These are phyloP conservation scores for Parasitella parasitica DNA, from an alignment of 371 early-diverging fungal genomes.

Conservation along the genomic window DNA sequence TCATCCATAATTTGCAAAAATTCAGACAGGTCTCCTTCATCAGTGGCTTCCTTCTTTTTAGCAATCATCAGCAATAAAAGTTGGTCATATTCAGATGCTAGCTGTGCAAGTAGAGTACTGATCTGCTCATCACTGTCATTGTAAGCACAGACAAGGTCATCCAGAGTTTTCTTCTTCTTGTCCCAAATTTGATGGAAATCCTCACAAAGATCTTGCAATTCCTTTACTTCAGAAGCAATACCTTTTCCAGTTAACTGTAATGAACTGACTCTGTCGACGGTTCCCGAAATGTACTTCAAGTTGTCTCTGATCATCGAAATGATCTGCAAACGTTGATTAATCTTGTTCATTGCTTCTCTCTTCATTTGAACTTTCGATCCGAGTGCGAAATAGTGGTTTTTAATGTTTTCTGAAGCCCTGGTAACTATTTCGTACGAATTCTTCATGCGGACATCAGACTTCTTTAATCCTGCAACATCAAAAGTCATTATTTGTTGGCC, in stretches of 20 bases:
- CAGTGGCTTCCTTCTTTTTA: constrained; percentile 28
- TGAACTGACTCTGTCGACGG: constrained; percentile 27
- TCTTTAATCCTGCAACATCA: neutral
- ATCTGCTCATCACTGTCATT: constrained; percentile 13
- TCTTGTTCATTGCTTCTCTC: neutral
- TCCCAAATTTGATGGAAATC: constrained; percentile 19
- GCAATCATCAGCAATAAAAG: constrained; percentile 24
- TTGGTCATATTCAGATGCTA: constrained; percentile 14
- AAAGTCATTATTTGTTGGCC: neutral
- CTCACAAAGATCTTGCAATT: constrained; percentile 28
- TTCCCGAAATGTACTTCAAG: constrained; percentile 25
- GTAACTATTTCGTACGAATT: neutral
- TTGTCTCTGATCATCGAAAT: constrained; percentile 30
- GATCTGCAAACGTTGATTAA: constrained; percentile 7
- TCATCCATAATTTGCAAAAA: constrained; percentile 35
- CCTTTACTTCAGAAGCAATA: constrained; percentile 11
- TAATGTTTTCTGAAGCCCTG: neutral
- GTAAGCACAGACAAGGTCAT: neutral
- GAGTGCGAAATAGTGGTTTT: neutral
- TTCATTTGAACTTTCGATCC: neutral
- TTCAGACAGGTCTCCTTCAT: constrained; percentile 31
- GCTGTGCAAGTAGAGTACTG: constrained; percentile 13
- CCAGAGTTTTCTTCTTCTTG: constrained; percentile 23
- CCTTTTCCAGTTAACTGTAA: constrained; percentile 27
- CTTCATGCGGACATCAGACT: neutral